phyloP scores from a whole-genome alignment of 805 yeast genomes.

The Sugiyamaella boreocaroliniensis region DNA sequence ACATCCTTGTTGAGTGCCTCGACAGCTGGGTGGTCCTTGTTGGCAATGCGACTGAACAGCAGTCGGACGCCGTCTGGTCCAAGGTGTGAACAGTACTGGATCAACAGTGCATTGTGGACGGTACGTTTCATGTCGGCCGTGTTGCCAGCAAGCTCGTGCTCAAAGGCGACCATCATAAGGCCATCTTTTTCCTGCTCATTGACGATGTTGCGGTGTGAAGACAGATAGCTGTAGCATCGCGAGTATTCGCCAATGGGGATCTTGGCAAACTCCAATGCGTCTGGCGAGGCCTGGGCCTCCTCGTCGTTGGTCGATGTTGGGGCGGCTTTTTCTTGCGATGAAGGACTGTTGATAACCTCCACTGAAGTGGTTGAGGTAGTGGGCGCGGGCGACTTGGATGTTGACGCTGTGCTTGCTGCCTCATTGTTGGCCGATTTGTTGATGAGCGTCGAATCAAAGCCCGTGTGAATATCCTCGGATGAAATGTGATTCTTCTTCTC shows the following conservation, averaged over 20 bases:
- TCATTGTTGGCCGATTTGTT: conserved; percentile 41
- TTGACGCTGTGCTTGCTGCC: conserved; percentile 12
- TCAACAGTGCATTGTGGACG: conserved; percentile 71
- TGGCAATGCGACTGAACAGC: conserved; percentile 57
- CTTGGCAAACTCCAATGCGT: conserved; percentile 58
- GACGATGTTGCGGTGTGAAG: conserved; percentile 57
- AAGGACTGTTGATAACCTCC: conserved; percentile 31
- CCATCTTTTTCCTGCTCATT: conserved; percentile 86
- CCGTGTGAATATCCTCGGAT: conserved; percentile 86
- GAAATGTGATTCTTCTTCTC: conserved; percentile 74
- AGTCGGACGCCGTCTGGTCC: conserved; percentile 50
- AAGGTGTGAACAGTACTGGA: conserved; percentile 57
- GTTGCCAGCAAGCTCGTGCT: conserved; percentile 62
- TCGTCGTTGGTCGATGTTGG: conserved; percentile 12
- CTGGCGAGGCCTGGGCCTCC: conserved; percentile 42
- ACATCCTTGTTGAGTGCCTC: conserved; percentile 69
- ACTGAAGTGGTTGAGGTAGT: conserved; percentile 13
- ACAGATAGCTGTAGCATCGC: conserved; percentile 46
- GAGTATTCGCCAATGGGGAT: conserved; percentile 45
- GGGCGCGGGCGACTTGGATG: not conserved
- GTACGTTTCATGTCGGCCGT: conserved; percentile 48
- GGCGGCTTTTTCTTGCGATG: conserved; percentile 5
- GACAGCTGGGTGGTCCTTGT: conserved; percentile 53
- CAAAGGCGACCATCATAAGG: conserved; percentile 87
- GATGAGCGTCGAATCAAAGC: conserved; percentile 78